A percentile compares a stretch with the other conserved stretches of the same genome.
phyloP scores from a whole-genome alignment of 2,329 filamentous ascomycete species.

The Pestalotiopsis sp. region DNA sequence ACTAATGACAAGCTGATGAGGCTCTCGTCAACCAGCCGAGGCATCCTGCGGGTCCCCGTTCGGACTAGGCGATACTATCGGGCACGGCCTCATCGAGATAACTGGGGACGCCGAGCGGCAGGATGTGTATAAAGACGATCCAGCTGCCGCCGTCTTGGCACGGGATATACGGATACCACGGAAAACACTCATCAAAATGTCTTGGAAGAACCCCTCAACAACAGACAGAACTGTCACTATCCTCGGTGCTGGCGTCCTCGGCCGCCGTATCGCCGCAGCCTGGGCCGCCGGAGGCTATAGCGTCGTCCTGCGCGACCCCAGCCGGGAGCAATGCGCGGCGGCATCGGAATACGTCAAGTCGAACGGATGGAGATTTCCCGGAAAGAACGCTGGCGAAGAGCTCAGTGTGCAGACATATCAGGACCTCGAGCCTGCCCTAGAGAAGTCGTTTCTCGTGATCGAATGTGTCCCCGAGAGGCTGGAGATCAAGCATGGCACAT shows the following conservation, averaged over 20 bases:
- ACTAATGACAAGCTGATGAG: not conserved
- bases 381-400: slow-evolving; percentile 2
- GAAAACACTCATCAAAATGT: slow-evolving; percentile 17
- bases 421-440: slow-evolving; percentile 9
- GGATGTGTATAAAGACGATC: not conserved
- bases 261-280: slow-evolving; percentile 41
- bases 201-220: slow-evolving; percentile 23
- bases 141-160: not conserved
- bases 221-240: slow-evolving; percentile 35
- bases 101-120: not conserved
- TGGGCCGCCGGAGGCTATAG: slow-evolving; percentile 46
- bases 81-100: slow-evolving; percentile 6
- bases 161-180: not conserved
- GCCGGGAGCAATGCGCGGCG: slow-evolving; percentile 34
- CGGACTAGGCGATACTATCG: slow-evolving; percentile 2
- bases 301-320: slow-evolving; percentile 45
- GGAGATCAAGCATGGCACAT: slow-evolving; percentile 30
- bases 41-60: not conserved
- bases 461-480: slow-evolving; percentile 35
- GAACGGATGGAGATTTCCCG: slow-evolving; percentile 34
- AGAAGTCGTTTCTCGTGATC: slow-evolving; percentile 25
- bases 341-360: slow-evolving; percentile 42
- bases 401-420: slow-evolving; percentile 7
- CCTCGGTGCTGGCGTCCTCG: slow-evolving; percentile 45
- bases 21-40: slow-evolving; percentile 1